These are phyloP conservation scores for Artemisia annua DNA, from an alignment of 129 eudicot species.

Conservation along the genomic window DNA sequence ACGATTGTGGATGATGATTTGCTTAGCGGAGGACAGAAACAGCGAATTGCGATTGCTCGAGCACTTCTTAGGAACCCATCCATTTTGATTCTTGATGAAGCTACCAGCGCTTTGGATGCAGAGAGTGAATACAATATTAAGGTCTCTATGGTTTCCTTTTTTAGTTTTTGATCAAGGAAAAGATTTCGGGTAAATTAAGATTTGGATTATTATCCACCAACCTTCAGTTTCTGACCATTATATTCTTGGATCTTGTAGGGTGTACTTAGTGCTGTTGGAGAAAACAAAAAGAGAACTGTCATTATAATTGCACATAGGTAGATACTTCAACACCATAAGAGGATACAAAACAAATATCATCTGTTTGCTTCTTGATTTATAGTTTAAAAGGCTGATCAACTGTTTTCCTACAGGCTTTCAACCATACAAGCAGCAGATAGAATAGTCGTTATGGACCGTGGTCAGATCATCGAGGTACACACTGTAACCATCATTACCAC, in stretches of 20 bases:
- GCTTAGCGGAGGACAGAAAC: constrained; percentile 99
- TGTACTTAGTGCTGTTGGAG: constrained; percentile 70
- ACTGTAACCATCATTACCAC: constrained; percentile 6
- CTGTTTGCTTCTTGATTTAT: constrained; percentile 2
- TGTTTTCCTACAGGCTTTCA: constrained; percentile 63
- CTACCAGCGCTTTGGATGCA: constrained; percentile 98
- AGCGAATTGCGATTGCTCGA: constrained; percentile 94
- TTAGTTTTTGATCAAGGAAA: constrained; percentile 7
- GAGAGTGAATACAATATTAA: constrained; percentile 96
- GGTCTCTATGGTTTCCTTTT: constrained; percentile 42
- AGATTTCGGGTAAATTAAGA: neutral
- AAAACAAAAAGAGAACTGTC: constrained; percentile 65
- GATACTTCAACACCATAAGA: no score
- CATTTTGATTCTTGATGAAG: constrained; percentile 97
- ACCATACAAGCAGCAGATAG: constrained; percentile 97
- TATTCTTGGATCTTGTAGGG: constrained; percentile 50
- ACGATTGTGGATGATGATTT: constrained; percentile 97
- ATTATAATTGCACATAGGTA: constrained; percentile 94
- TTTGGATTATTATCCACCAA: no score
- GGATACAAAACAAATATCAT: neutral
- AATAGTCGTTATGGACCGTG: constrained; percentile 87
- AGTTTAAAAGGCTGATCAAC: constrained; percentile 19
- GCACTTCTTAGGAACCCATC: constrained; percentile 87
- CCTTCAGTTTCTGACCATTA: constrained; percentile 6
- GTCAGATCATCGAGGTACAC: constrained; percentile 86